These are phyloP conservation scores for Begonia fuchsioides DNA, from an alignment of 306 rosid genomes.

Conservation along the genomic window DNA sequence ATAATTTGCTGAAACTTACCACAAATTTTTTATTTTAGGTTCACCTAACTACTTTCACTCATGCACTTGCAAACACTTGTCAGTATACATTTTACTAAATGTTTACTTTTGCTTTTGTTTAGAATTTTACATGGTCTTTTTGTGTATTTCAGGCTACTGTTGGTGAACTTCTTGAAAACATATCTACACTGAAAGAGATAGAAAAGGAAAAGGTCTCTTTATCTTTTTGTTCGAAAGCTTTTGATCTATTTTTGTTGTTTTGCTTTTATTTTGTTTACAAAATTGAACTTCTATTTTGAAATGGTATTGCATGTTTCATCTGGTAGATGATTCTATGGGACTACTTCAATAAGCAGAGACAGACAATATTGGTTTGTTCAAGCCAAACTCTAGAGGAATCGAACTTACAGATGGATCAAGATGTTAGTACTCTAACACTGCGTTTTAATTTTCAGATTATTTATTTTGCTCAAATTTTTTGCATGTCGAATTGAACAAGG, in stretches of 20 bases:
- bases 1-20: too few species aligned
- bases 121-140: slow-evolving; percentile 5
- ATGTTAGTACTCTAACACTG: slow-evolving; percentile 37
- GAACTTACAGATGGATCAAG: slow-evolving; percentile 72
- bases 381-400: slow-evolving; percentile 68
- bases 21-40: too few species aligned
- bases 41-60: too few species aligned
- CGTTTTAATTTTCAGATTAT: too few species aligned
- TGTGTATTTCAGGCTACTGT: slow-evolving; percentile 50
- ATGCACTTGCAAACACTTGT: too few species aligned
- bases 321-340: slow-evolving; percentile 67
- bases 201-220: slow-evolving; percentile 40
- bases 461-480: too few species aligned
- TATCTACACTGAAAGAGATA: slow-evolving; percentile 42
- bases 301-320: background rate
- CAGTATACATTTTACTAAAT: too few species aligned
- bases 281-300: too few species aligned
- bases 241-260: slow-evolving; percentile 1
- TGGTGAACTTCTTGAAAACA: slow-evolving; percentile 45
- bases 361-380: slow-evolving; percentile 18
- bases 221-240: background rate
- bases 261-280: background rate
- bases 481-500: too few species aligned
- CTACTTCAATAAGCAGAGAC: slow-evolving; percentile 54
- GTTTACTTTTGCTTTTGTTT: too few species aligned